These are phyloP conservation scores for Metschnikowia drakensbergensis DNA, from an alignment of 805 yeast genomes.

Conservation along the genomic window DNA sequence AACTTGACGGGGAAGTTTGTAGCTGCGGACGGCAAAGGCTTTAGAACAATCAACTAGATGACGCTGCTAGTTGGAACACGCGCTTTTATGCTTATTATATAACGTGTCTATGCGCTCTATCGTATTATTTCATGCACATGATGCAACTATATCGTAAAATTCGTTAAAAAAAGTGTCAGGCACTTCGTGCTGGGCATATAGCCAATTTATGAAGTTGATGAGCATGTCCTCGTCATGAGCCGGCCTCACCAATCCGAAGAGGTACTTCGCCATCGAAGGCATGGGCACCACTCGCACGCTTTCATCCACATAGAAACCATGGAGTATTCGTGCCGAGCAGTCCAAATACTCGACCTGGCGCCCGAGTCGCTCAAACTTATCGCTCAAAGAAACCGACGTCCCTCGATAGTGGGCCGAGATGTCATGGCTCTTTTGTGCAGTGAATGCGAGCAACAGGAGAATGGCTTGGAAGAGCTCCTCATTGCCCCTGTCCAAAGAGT, in stretches of 20 bases:
- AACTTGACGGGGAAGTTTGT: constrained; percentile 33
- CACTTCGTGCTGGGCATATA: constrained; percentile 9
- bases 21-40: constrained; percentile 17
- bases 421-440: constrained; percentile 4
- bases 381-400: neutral
- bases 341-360: neutral
- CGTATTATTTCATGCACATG: neutral
- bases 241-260: constrained; percentile 6
- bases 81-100: too few species aligned
- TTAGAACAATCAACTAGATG: neutral
- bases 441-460: constrained; percentile 8
- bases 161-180: neutral
- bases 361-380: constrained; percentile 1
- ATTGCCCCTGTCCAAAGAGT: constrained; percentile 20
- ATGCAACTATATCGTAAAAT: constrained; percentile 4
- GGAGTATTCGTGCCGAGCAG: neutral
- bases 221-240: constrained; percentile 5
- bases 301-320: constrained; percentile 3
- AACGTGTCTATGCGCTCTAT: neutral
- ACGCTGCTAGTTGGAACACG: too few species aligned
- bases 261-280: constrained; percentile 2
- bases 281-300: neutral
- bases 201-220: constrained; percentile 10
- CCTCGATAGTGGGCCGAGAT: constrained; percentile 7
- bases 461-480: constrained; percentile 24